These are phyloP conservation scores for Calonectria ilicicola DNA, from an alignment of 2,329 filamentous ascomycete genomes.

Conservation along the genomic window DNA sequence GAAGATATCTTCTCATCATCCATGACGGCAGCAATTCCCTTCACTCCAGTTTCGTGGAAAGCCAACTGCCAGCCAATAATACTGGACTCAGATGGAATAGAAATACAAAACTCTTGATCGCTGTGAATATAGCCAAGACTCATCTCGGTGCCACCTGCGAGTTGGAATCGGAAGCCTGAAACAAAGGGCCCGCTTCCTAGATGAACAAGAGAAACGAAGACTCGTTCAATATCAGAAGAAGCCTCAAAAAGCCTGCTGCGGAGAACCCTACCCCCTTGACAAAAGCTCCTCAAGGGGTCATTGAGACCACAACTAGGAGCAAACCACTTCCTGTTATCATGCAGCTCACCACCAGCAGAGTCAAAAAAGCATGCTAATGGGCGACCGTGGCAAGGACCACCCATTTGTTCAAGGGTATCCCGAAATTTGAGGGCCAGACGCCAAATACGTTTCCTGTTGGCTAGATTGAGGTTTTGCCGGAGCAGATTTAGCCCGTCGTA, in stretches of 20 bases:
- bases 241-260: neutral
- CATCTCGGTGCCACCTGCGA: neutral
- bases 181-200: slow-evolving; percentile 1
- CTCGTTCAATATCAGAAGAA: neutral
- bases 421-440: slow-evolving; percentile 6
- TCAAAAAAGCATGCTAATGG: slow-evolving; percentile 8
- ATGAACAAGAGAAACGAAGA: slow-evolving; percentile 22
- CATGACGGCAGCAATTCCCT: slow-evolving; percentile 10
- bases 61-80: slow-evolving; percentile 24
- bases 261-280: neutral
- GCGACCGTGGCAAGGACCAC: neutral
- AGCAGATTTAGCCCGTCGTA: slow-evolving; percentile 5
- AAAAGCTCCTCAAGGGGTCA: neutral
- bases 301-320: neutral
- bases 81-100: neutral
- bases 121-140: slow-evolving; percentile 25
- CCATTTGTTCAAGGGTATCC: neutral
- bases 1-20: neutral
- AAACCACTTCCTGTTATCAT: slow-evolving; percentile 4
- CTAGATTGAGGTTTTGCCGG: neutral
- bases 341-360: neutral
- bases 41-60: slow-evolving; percentile 8
- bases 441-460: slow-evolving; percentile 22
- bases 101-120: neutral
- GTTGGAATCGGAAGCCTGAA: slow-evolving; percentile 19